Conservation (phyloP, 192 early-diverging fungal species). For the Linnemannia elongata region DNA sequence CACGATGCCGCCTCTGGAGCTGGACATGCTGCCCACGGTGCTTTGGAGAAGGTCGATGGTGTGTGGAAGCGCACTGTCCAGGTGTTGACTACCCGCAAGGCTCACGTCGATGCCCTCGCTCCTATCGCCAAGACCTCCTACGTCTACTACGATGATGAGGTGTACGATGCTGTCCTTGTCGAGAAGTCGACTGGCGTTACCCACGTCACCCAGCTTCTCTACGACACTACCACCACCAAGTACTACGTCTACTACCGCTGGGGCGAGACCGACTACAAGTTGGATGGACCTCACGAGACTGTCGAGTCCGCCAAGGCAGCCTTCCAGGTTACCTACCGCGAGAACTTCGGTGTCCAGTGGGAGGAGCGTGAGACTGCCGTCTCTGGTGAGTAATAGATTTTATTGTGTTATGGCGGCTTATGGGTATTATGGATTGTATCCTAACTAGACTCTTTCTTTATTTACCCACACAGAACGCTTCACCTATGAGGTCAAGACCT, state of each 20-base stretch:
- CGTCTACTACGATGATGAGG: constrained; percentile 40
- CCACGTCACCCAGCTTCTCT: constrained; percentile 19
- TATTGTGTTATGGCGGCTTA: too few species aligned
- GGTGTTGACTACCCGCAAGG: constrained; percentile 45
- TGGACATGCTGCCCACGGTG: constrained; percentile 4
- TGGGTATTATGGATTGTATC: neutral
- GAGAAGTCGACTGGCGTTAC: constrained; percentile 38
- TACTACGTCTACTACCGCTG: constrained; percentile 33
- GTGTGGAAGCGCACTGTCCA: constrained; percentile 41
- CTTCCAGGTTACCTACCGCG: too few species aligned
- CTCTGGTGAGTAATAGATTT: too few species aligned
- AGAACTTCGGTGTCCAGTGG: constrained; percentile 9
- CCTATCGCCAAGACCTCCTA: constrained; percentile 34
- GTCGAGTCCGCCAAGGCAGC: too few species aligned
- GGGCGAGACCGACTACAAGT: constrained; percentile 21
- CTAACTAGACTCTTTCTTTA: too few species aligned
- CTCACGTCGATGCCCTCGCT: constrained; percentile 21
- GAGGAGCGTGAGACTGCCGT: neutral
- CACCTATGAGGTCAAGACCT: constrained; percentile 8
- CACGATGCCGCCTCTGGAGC: constrained; percentile 7
- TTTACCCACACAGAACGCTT: neutral
- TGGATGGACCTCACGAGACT: too few species aligned
- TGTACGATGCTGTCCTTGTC: constrained; percentile 30
- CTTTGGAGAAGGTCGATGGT: constrained; percentile 18
- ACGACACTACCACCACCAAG: neutral